These are phyloP conservation scores for Epichloe typhina DNA, from an alignment of 2,329 filamentous ascomycete genomes.

Conservation along the genomic window DNA sequence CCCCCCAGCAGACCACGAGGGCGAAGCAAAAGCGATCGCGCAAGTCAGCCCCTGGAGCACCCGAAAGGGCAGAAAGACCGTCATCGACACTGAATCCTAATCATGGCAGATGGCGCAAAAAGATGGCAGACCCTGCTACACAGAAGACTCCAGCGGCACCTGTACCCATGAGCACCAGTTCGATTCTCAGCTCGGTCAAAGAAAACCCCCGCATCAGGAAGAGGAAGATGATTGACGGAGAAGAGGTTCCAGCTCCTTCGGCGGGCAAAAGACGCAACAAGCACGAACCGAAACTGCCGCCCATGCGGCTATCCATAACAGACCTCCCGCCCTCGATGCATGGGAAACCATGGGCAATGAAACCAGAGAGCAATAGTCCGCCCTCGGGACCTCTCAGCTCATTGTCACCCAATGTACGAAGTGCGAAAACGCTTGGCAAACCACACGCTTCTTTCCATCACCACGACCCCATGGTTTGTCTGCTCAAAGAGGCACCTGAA, in stretches of 20 bases:
- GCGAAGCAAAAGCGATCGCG: slow-evolving; percentile 20
- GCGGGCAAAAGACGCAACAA: slow-evolving; percentile 8
- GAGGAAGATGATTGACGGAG: slow-evolving; percentile 31
- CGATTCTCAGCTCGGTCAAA: slow-evolving; percentile 40
- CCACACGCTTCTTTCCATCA: slow-evolving; percentile 14
- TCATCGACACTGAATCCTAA: slow-evolving; percentile 24
- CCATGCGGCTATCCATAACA: slow-evolving; percentile 15
- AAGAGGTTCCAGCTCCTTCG: slow-evolving; percentile 14
- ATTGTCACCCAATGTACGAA: slow-evolving; percentile 20
- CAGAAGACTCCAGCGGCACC: background rate
- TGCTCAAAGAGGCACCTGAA: slow-evolving; percentile 10
- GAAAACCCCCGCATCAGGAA: slow-evolving; percentile 32
- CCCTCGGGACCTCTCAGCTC: slow-evolving; percentile 16
- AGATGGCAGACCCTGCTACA: slow-evolving; percentile 6
- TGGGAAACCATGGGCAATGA: slow-evolving; percentile 15
- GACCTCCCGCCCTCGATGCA: slow-evolving; percentile 8
- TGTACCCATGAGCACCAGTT: slow-evolving; percentile 15
- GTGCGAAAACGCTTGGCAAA: slow-evolving; percentile 8
- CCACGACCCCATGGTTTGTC: slow-evolving; percentile 11
- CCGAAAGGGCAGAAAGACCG: slow-evolving; percentile 17
- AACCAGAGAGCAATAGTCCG: slow-evolving; percentile 13
- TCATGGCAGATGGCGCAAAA: slow-evolving; percentile 17
- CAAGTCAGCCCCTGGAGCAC: slow-evolving; percentile 26
- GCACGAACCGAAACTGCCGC: slow-evolving; percentile 16
- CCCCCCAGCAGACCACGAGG: slow-evolving; percentile 7